Conservation (phyloP, 495 filamentous ascomycete species). For the Penicillium ochrochloron region DNA sequence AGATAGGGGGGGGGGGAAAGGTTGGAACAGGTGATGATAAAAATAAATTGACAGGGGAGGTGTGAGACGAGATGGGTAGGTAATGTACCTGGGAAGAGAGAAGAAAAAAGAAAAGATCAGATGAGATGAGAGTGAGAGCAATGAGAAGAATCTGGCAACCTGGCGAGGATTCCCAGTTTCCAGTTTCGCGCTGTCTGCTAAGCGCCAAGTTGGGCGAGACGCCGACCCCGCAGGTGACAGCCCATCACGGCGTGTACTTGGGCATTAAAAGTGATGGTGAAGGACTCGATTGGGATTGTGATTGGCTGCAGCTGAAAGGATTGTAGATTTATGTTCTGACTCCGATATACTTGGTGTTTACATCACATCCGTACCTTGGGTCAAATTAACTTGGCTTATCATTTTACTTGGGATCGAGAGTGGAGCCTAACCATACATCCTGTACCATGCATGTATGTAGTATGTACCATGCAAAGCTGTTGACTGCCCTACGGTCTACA, state of each 20-base stretch:
- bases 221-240: conserved; percentile 34
- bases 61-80: conserved; percentile 6
- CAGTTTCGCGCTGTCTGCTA: conserved; percentile 12
- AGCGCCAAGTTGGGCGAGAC: conserved; percentile 30
- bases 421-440: neutral
- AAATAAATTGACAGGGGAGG: conserved; percentile 12
- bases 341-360: conserved; percentile 8
- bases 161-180: neutral
- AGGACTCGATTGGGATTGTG: neutral
- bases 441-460: neutral
- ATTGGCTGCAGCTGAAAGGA: neutral
- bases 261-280: neutral
- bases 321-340: neutral
- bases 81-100: neutral
- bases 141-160: neutral
- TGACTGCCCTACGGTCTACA: neutral
- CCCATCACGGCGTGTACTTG: conserved; percentile 13
- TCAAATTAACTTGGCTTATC: neutral
- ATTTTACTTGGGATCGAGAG: neutral
- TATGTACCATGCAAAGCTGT: neutral
- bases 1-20: neutral
- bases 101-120: neutral
- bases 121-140: conserved; percentile 4
- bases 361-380: neutral
- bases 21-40: conserved; percentile 7